Percentiles rank a stretch among this genome's conserved stretches.
These are phyloP conservation scores for Nicotiana benthamiana DNA, from an alignment of 257 asterid species.

Conservation along the genomic window DNA sequence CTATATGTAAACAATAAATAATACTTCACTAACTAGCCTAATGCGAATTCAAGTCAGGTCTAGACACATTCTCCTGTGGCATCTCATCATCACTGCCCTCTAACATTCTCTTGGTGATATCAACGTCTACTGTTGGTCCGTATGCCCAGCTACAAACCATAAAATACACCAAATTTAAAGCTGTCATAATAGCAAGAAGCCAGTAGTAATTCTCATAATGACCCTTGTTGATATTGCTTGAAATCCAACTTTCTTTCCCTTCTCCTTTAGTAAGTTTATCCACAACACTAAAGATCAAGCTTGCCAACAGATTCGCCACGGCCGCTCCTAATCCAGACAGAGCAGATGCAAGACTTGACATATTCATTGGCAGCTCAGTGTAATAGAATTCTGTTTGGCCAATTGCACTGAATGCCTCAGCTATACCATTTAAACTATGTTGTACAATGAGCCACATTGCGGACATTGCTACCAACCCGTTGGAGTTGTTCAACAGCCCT, in stretches of 20 bases:
- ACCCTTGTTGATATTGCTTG: constrained; percentile 10
- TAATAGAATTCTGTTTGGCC: neutral
- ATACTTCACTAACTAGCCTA: no score
- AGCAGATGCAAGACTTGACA: neutral
- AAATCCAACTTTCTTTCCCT: constrained; percentile 50
- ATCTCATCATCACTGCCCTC: no score
- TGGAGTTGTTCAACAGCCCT: neutral
- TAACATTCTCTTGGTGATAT: no score
- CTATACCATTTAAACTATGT: neutral
- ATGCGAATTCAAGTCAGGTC: no score
- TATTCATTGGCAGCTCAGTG: neutral
- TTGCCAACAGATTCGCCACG: constrained; percentile 34
- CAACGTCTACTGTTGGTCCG: neutral
- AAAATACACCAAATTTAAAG: neutral
- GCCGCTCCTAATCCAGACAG: neutral
- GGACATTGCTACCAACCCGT: neutral
- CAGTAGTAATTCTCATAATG: constrained; percentile 3
- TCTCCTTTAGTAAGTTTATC: constrained; percentile 23
- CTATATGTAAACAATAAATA: no score
- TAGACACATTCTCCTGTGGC: no score
- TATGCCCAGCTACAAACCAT: neutral
- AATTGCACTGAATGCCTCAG: neutral
- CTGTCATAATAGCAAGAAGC: neutral
- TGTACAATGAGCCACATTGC: neutral
- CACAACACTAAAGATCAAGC: constrained; percentile 30